phyloP scores from a whole-genome alignment of 768 basidiomycete species.

The Cystofilobasidium capitatum region DNA sequence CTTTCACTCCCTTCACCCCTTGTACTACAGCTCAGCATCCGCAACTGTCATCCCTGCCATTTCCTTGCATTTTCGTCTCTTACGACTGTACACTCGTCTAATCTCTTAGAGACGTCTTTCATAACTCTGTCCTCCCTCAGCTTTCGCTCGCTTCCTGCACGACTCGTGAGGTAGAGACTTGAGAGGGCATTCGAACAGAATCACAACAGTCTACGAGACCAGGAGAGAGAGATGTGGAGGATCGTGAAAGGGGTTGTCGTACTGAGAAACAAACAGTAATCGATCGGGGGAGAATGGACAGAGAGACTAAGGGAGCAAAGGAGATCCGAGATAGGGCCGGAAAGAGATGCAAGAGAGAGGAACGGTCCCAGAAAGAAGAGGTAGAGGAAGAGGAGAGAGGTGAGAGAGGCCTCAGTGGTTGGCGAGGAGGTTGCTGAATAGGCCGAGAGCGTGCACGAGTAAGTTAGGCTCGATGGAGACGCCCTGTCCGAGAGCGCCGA shows the following conservation, averaged over 20 bases:
- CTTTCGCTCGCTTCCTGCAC: too few species aligned
- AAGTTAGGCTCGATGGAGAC: constrained; percentile 34
- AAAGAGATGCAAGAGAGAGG: neutral
- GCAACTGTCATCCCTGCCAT: too few species aligned
- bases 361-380: neutral
- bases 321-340: neutral
- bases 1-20: neutral
- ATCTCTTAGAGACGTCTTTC: too few species aligned
- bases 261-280: too few species aligned
- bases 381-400: neutral
- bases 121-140: too few species aligned
- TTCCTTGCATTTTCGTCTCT: too few species aligned
- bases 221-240: too few species aligned
- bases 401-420: neutral
- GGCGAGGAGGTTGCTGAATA: constrained; percentile 23
- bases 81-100: too few species aligned
- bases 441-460: constrained; percentile 33
- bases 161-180: too few species aligned
- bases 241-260: too few species aligned
- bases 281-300: neutral
- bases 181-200: too few species aligned
- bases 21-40: neutral
- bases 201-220: too few species aligned
- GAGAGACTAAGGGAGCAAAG: neutral
- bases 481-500: constrained; percentile 36